Conservation (phyloP, 352 stramenopile genomes). For the Pilasporangium apinafurcum region DNA sequence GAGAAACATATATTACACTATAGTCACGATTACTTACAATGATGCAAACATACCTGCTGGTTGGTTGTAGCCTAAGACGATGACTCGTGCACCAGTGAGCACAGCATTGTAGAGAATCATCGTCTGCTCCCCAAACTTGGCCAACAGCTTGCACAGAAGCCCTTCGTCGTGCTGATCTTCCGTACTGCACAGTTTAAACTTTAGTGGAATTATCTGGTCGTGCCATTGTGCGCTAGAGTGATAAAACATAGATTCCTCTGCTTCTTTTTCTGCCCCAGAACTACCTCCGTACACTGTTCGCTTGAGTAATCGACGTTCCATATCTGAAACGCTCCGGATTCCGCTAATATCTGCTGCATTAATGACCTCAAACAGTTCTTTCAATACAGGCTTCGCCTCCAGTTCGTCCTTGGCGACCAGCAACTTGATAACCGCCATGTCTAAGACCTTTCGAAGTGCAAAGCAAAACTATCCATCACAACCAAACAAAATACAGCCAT, state of each 20-base stretch:
- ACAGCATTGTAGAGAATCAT: constrained; percentile 86
- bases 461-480: constrained; percentile 58
- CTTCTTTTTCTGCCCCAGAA: constrained; percentile 27
- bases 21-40: not conserved
- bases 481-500: constrained; percentile 11
- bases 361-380: constrained; percentile 60
- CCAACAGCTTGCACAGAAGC: constrained; percentile 54
- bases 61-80: constrained; percentile 82
- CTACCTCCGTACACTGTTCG: constrained; percentile 53
- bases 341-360: constrained; percentile 66
- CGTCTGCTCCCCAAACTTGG: constrained; percentile 77
- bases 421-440: constrained; percentile 69
- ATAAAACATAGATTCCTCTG: constrained; percentile 52
- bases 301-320: constrained; percentile 74
- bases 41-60: constrained; percentile 28
- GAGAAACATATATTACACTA: not conserved
- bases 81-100: constrained; percentile 66
- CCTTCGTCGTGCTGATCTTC: constrained; percentile 82
- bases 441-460: constrained; percentile 66
- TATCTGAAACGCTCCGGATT: constrained; percentile 55
- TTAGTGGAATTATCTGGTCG: constrained; percentile 54
- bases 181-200: constrained; percentile 80
- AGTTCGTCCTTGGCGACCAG: constrained; percentile 31
- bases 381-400: constrained; percentile 35
- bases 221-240: constrained; percentile 47